phyloP scores from a whole-genome alignment of 805 yeast species.

The Clavispora phyllophila region DNA sequence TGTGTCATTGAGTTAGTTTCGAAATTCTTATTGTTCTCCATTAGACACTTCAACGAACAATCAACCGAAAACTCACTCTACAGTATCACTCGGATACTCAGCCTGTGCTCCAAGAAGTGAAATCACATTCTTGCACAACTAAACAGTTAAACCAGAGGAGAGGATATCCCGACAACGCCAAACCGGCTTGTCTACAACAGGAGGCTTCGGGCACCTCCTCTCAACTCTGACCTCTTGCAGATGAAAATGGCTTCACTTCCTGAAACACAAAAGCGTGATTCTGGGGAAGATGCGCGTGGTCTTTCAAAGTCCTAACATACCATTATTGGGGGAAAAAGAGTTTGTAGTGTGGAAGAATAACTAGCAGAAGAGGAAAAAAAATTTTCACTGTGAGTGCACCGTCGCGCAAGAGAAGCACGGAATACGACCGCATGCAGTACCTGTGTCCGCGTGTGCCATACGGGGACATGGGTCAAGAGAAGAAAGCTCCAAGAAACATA shows the following conservation, averaged over 20 bases:
- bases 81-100: constrained; percentile 38
- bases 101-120: constrained; percentile 42
- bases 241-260: constrained; percentile 22
- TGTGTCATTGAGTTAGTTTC: constrained; percentile 44
- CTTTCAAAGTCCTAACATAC: constrained; percentile 23
- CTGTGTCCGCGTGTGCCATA: not conserved
- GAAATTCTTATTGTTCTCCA: constrained; percentile 18
- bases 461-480: not conserved
- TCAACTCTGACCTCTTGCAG: constrained; percentile 1
- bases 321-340: constrained; percentile 15
- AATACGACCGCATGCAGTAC: not conserved
- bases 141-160: constrained; percentile 4
- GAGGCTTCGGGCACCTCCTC: not conserved
- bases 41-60: constrained; percentile 21
- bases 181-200: constrained; percentile 3
- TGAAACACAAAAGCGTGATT: constrained; percentile 21
- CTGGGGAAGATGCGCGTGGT: constrained; percentile 17
- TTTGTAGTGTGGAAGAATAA: not conserved
- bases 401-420: not conserved
- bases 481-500: not conserved
- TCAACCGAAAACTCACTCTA: constrained; percentile 29
- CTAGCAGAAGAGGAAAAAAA: not conserved
- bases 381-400: not conserved
- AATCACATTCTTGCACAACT: constrained; percentile 20
- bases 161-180: constrained; percentile 3